These are phyloP conservation scores for Boletus rubescentipes DNA, from an alignment of 768 basidiomycete species.

Conservation along the genomic window DNA sequence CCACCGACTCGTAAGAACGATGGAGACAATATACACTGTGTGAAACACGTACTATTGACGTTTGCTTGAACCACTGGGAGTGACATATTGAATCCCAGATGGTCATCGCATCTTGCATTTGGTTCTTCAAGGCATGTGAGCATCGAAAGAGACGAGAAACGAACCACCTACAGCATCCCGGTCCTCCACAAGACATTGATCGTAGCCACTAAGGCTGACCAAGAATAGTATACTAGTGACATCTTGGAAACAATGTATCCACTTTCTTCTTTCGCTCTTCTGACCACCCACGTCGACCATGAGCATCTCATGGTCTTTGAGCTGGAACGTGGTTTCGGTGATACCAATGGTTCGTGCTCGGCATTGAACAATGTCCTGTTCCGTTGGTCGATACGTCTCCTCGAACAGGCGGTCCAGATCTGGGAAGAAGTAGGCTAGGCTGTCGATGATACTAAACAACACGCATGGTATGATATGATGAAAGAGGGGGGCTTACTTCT, in stretches of 20 bases:
- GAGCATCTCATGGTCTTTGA: constrained; percentile 79
- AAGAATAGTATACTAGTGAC: constrained; percentile 92
- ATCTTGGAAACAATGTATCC: constrained; percentile 95
- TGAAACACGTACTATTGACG: constrained; percentile 69
- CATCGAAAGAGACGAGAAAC: not conserved
- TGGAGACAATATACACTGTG: not conserved
- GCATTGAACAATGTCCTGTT: constrained; percentile 86
- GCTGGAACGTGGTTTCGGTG: constrained; percentile 80
- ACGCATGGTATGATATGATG: not conserved
- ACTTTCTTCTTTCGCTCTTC: constrained; percentile 89
- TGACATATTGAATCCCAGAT: constrained; percentile 99
- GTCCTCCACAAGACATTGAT: constrained; percentile 92
- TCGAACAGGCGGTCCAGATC: constrained; percentile 79
- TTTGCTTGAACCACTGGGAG: constrained; percentile 95
- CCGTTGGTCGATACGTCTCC: constrained; percentile 66
- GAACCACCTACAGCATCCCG: constrained; percentile 70
- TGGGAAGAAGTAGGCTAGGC: constrained; percentile 74
- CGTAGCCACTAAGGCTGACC: constrained; percentile 89
- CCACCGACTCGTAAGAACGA: not conserved
- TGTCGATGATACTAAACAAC: constrained; percentile 27
- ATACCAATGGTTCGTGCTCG: constrained; percentile 90
- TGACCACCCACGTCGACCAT: constrained; percentile 96
- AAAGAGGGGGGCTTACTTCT: constrained; percentile 59
- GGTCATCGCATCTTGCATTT: constrained; percentile 99
- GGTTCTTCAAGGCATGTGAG: constrained; percentile 56